Percentiles rank a stretch among this genome's conserved stretches.
Conservation (phyloP, 176 grass and related monocot genomes). For the Neostapfia colusana region DNA sequence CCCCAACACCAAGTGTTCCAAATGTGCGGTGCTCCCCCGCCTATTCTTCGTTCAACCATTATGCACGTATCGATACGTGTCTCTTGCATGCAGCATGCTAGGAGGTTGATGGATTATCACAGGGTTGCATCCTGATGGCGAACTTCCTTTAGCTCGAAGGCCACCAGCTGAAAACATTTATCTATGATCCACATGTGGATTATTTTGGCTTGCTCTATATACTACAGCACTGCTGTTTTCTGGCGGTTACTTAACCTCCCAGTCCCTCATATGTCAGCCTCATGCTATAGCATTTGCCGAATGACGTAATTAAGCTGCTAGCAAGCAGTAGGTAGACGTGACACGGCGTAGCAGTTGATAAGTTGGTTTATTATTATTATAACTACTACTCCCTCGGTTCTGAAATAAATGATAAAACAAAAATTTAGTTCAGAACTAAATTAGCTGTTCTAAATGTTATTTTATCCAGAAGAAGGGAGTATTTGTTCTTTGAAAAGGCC, state of each 20-base stretch:
- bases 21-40: conserved; percentile 44
- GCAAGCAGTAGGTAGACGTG: conserved; percentile 25
- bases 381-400: too few relatives aligned
- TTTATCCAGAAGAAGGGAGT: too few relatives aligned
- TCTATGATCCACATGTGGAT: background rate
- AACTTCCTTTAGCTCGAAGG: background rate
- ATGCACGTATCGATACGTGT: conserved; percentile 8
- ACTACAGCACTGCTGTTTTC: conserved; percentile 8
- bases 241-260: conserved; percentile 21
- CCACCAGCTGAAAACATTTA: conserved; percentile 11
- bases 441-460: too few relatives aligned
- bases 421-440: too few relatives aligned
- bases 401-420: too few relatives aligned
- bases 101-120: conserved; percentile 13
- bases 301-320: conserved; percentile 12
- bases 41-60: background rate
- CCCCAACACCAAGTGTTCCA: conserved; percentile 28
- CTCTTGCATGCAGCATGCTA: conserved; percentile 23
- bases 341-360: conserved; percentile 23
- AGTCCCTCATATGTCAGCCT: conserved; percentile 14
- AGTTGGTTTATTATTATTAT: conserved; percentile 5
- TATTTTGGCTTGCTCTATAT: background rate
- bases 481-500: conserved; percentile 26
- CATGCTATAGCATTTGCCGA: conserved; percentile 7
- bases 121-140: background rate